These are phyloP conservation scores for Kwoniella europaea DNA, from an alignment of 768 basidiomycete species.

Conservation along the genomic window DNA sequence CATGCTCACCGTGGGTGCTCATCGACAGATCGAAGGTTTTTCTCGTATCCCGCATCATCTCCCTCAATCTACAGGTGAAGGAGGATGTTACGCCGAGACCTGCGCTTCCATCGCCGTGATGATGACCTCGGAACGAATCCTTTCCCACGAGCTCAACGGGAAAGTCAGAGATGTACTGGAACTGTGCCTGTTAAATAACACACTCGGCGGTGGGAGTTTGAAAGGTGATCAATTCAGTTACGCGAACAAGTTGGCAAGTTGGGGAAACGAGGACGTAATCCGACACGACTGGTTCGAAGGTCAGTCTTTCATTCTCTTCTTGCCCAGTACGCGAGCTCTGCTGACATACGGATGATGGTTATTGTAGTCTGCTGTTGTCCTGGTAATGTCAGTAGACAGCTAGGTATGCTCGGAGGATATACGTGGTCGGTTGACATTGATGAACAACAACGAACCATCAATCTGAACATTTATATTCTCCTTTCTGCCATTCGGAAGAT, in stretches of 20 bases:
- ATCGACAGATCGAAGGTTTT: slow-evolving; percentile 40
- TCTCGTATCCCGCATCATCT: slow-evolving; percentile 29
- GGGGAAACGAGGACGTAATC: slow-evolving; percentile 34
- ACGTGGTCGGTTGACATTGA: slow-evolving; percentile 34
- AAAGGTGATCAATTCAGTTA: slow-evolving; percentile 43
- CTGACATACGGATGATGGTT: too few relatives aligned
- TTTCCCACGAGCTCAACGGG: slow-evolving; percentile 35
- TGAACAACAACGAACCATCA: slow-evolving; percentile 21
- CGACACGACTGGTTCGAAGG: slow-evolving; percentile 47
- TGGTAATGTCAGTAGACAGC: slow-evolving; percentile 37
- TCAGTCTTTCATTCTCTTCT: slow-evolving; percentile 21
- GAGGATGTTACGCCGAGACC: slow-evolving; percentile 47
- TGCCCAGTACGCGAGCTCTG: too few relatives aligned
- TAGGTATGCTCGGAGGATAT: slow-evolving; percentile 46
- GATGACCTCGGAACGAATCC: slow-evolving; percentile 45
- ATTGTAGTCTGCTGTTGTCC: slow-evolving; percentile 45
- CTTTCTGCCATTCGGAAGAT: slow-evolving; percentile 34
- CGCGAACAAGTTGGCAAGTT: slow-evolving; percentile 44
- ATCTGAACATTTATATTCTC: slow-evolving; percentile 33
- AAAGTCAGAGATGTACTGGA: slow-evolving; percentile 42
- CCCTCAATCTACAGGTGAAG: slow-evolving; percentile 41
- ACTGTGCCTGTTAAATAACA: slow-evolving; percentile 38
- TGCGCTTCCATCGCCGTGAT: slow-evolving; percentile 47
- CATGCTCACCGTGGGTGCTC: not conserved
- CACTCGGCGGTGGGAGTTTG: slow-evolving; percentile 39